Percentiles rank a stretch among this genome's conserved stretches.
Evolutionary conservation across 2,329 filamentous ascomycete species (phyloP).

Genomic region (Trichoderma harzianum): DNA sequence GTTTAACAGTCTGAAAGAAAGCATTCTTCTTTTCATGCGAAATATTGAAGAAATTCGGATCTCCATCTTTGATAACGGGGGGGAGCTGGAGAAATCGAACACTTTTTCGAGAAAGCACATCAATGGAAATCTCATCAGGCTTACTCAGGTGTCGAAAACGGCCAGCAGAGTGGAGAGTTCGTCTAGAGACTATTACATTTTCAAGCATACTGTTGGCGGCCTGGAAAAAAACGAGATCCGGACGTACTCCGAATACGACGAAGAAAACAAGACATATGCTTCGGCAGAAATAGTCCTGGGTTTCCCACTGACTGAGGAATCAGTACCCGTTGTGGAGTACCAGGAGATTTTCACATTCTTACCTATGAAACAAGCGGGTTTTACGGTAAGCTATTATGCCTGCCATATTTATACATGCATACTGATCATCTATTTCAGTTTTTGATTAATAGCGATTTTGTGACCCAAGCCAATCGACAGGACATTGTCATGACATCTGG

Average conservation of each 20-base stretch:
- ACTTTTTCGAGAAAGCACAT: neutral
- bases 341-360: neutral
- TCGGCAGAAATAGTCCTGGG: neutral
- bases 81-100: neutral
- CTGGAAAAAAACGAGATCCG: neutral
- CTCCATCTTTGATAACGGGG: neutral
- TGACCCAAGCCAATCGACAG: neutral
- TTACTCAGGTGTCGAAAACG: neutral
- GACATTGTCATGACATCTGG: neutral
- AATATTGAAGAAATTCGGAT: neutral
- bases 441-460: neutral
- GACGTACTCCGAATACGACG: neutral
- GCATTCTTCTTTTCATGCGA: neutral
- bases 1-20: neutral
- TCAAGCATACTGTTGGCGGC: neutral
- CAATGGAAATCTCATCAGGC: neutral
- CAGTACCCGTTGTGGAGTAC: neutral
- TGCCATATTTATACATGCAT: neutral
- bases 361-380: neutral
- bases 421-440: neutral
- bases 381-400: neutral
- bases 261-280: neutral
- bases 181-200: neutral
- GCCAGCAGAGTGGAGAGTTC: neutral
- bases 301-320: neutral